phyloP scores from a whole-genome alignment of 176 grass and related monocot genomes.

The Carex scoparia region DNA sequence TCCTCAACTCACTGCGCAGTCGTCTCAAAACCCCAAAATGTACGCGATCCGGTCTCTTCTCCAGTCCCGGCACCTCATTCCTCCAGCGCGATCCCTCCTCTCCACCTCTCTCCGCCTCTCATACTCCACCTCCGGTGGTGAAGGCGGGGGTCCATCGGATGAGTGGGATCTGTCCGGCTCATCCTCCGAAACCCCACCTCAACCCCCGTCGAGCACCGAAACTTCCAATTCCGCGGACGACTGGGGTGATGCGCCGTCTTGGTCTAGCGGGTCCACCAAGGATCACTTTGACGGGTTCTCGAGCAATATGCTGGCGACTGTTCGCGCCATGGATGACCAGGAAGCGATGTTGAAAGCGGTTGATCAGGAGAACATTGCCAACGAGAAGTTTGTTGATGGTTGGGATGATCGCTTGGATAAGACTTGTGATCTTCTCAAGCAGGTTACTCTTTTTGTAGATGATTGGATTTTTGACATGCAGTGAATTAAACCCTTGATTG shows the following conservation, averaged over 20 bases:
- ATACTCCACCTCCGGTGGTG: slow-evolving; percentile 19
- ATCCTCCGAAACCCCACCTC: background rate
- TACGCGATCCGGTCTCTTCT: slow-evolving; percentile 33
- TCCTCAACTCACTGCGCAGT: background rate
- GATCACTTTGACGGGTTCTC: slow-evolving; percentile 83
- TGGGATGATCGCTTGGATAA: slow-evolving; percentile 49
- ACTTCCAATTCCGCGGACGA: slow-evolving; percentile 28
- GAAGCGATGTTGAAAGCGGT: slow-evolving; percentile 40
- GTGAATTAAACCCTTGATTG: background rate
- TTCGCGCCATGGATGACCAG: slow-evolving; percentile 51
- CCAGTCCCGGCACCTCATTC: slow-evolving; percentile 40
- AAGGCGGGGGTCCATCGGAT: background rate
- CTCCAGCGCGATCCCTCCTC: slow-evolving; percentile 26
- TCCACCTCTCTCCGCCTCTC: slow-evolving; percentile 40
- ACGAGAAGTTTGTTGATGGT: slow-evolving; percentile 51
- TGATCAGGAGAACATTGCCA: slow-evolving; percentile 31
- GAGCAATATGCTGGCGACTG: slow-evolving; percentile 27
- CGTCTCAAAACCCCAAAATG: slow-evolving; percentile 27
- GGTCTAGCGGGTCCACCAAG: slow-evolving; percentile 83
- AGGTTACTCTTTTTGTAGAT: slow-evolving; percentile 1
- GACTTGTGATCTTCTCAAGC: slow-evolving; percentile 70
- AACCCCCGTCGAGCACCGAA: background rate
- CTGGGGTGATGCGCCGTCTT: slow-evolving; percentile 58
- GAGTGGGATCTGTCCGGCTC: background rate
- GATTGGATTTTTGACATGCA: background rate